These are phyloP conservation scores for Lotus japonicus DNA, from an alignment of 306 rosid genomes.

Conservation along the genomic window DNA sequence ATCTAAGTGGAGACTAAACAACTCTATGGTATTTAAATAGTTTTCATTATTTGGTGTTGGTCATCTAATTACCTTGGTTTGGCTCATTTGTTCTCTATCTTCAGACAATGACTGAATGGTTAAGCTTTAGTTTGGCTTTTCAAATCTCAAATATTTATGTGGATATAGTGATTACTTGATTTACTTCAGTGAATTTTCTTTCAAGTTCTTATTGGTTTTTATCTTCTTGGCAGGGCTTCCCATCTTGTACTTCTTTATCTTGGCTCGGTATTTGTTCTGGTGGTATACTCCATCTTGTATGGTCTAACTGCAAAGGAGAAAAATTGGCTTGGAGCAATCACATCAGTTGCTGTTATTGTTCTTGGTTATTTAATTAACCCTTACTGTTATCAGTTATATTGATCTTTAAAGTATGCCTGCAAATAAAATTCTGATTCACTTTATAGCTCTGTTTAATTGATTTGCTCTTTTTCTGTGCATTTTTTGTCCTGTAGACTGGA, in stretches of 20 bases:
- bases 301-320: conserved; percentile 64
- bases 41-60: background rate
- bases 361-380: conserved; percentile 53
- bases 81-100: background rate
- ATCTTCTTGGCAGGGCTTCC: conserved; percentile 66
- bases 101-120: background rate
- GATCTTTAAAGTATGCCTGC: background rate
- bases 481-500: conserved; percentile 72
- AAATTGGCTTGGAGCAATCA: conserved; percentile 93
- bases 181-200: background rate
- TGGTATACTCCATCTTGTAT: conserved; percentile 84
- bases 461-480: conserved; percentile 9
- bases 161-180: background rate
- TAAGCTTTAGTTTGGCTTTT: background rate
- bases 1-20: background rate
- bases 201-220: conserved; percentile 5
- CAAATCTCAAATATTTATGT: background rate
- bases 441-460: conserved; percentile 7
- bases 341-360: conserved; percentile 93
- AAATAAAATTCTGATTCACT: conserved; percentile 7
- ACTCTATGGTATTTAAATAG: background rate
- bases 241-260: conserved; percentile 92
- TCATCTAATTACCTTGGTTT: background rate
- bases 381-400: conserved; percentile 19
- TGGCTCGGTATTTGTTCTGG: conserved; percentile 85